phyloP scores from a whole-genome alignment of 805 yeast genomes.

The Metschnikowia vanudenii region DNA sequence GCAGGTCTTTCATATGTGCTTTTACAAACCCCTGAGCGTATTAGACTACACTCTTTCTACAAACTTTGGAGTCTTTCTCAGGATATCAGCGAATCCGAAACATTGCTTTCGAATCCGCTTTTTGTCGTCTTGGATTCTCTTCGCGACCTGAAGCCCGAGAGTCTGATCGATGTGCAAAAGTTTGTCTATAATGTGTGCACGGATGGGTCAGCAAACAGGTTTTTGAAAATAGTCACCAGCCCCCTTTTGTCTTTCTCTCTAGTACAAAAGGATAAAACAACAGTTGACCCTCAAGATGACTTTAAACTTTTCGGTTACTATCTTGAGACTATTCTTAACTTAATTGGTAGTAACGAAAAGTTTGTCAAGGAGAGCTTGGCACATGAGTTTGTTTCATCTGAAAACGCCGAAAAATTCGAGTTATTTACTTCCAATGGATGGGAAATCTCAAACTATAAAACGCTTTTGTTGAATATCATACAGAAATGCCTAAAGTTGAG shows the following conservation, averaged over 20 bases:
- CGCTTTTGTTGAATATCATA: constrained; percentile 47
- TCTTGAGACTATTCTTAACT: constrained; percentile 49
- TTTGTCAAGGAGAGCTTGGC: constrained; percentile 48
- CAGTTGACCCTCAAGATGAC: constrained; percentile 52
- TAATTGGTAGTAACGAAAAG: constrained; percentile 48
- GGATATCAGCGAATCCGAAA: constrained; percentile 47
- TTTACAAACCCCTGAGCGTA: constrained; percentile 29
- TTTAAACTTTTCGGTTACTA: constrained; percentile 62
- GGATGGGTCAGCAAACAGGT: constrained; percentile 56
- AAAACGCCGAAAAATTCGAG: constrained; percentile 41
- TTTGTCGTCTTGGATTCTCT: constrained; percentile 60
- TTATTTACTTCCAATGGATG: constrained; percentile 43
- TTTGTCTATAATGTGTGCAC: constrained; percentile 48
- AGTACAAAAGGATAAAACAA: constrained; percentile 27
- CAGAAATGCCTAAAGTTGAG: constrained; percentile 44
- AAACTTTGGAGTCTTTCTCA: constrained; percentile 73
- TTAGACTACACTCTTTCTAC: constrained; percentile 52
- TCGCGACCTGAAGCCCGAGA: constrained; percentile 1
- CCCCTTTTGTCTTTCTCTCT: constrained; percentile 47
- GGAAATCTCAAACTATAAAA: constrained; percentile 61
- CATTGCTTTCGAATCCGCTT: constrained; percentile 59
- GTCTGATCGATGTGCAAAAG: constrained; percentile 37
- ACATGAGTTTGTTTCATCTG: constrained; percentile 59
- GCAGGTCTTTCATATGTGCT: constrained; percentile 66
- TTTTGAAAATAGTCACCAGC: constrained; percentile 59